Conservation (phyloP, 306 rosid species). For the Gastrolobium bilobum region DNA sequence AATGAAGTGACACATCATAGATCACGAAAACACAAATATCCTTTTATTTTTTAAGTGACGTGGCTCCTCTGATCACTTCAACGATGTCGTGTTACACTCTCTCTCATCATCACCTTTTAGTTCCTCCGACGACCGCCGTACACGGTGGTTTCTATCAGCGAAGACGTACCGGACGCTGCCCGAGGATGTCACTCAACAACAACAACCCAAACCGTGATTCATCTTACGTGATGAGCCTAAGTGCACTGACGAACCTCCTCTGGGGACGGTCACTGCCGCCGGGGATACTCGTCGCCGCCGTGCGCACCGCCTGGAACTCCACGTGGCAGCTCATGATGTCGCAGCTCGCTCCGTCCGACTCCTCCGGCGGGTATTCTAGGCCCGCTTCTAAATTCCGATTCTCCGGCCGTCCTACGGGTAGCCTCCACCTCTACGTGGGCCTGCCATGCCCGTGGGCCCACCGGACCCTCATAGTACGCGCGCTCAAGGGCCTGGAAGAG, state of each 20-base stretch:
- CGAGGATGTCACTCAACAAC: conserved; percentile 63
- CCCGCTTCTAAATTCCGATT: conserved; percentile 80
- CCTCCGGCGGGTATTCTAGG: conserved; percentile 74
- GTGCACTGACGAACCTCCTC: conserved; percentile 72
- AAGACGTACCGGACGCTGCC: conserved; percentile 19
- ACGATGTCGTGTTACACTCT: conserved; percentile 44
- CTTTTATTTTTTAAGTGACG: neutral
- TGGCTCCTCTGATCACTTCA: neutral
- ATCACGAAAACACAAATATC: too few species aligned
- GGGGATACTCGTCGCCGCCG: conserved; percentile 78
- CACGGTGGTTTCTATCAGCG: conserved; percentile 22
- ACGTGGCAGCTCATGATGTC: conserved; percentile 93
- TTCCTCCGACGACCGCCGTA: conserved; percentile 33
- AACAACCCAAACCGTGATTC: conserved; percentile 49
- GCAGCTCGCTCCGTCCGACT: conserved; percentile 93
- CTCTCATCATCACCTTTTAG: conserved; percentile 40
- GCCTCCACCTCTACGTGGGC: conserved; percentile 83
- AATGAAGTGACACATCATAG: neutral
- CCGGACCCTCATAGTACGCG: conserved; percentile 86
- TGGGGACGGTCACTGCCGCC: conserved; percentile 96
- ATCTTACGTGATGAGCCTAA: conserved; percentile 52
- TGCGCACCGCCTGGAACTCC: conserved; percentile 83
- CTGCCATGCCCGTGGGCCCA: conserved; percentile 99
- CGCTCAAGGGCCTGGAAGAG: conserved; percentile 79
- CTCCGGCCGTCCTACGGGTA: neutral